phyloP scores from a whole-genome alignment of 1,139 yeast species.

The Debaryomyces subglobosus region DNA sequence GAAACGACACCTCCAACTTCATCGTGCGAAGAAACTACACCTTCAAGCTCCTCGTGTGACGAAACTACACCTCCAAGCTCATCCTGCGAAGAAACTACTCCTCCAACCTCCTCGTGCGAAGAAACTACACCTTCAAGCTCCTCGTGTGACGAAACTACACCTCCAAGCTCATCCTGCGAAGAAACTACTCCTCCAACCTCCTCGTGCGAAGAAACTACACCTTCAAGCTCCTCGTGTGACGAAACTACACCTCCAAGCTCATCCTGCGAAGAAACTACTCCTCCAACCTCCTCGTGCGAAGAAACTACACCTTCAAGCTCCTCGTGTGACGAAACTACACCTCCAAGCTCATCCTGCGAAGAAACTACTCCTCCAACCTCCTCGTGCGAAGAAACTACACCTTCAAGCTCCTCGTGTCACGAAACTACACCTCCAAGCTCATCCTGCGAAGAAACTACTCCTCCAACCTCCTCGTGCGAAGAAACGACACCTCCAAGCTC shows the following conservation, averaged over 20 bases:
- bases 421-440: no score
- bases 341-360: no score
- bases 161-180: neutral
- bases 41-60: no score
- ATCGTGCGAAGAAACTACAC: slow-evolving; percentile 3
- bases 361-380: no score
- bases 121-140: neutral
- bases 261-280: neutral
- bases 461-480: no score
- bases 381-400: no score
- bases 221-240: neutral
- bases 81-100: slow-evolving; percentile 19
- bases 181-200: neutral
- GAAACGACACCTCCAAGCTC: no score
- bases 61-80: neutral
- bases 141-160: slow-evolving; percentile 3
- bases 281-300: neutral
- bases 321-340: no score
- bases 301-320: no score
- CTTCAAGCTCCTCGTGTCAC: no score
- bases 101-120: neutral
- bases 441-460: no score
- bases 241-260: neutral
- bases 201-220: neutral
- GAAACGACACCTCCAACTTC: neutral